Conservation (phyloP, 805 yeast genomes). For the Clavispora asparagi region DNA sequence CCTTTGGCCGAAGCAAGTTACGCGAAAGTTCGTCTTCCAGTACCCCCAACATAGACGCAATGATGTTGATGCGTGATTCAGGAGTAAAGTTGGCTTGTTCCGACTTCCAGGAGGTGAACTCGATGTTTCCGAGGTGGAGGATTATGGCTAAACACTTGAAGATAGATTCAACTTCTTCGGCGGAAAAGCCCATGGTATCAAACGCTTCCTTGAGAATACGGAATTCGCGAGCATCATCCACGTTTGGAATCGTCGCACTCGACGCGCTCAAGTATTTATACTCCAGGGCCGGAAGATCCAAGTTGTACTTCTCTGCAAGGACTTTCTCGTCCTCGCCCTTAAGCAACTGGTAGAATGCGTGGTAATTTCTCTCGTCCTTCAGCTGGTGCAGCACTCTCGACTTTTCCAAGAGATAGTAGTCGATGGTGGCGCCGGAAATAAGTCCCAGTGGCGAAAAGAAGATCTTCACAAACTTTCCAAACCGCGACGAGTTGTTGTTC, state of each 20-base stretch:
- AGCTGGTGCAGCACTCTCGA: slow-evolving; percentile 84
- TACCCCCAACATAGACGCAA: slow-evolving; percentile 65
- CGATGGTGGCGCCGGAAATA: slow-evolving; percentile 85
- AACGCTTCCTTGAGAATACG: slow-evolving; percentile 60
- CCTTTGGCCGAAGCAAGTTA: slow-evolving; percentile 70
- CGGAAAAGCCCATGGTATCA: slow-evolving; percentile 63
- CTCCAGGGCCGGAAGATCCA: slow-evolving; percentile 31
- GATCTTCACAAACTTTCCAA: slow-evolving; percentile 92
- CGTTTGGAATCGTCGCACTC: slow-evolving; percentile 56
- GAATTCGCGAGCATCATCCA: slow-evolving; percentile 73
- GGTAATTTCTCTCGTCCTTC: slow-evolving; percentile 80
- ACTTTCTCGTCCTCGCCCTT: slow-evolving; percentile 53
- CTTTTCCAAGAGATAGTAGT: slow-evolving; percentile 90
- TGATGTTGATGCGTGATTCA: slow-evolving; percentile 42
- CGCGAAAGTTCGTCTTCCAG: slow-evolving; percentile 44
- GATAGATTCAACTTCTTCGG: slow-evolving; percentile 50
- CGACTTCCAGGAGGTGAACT: slow-evolving; percentile 57
- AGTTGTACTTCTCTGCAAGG: slow-evolving; percentile 38
- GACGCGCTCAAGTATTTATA: slow-evolving; percentile 53
- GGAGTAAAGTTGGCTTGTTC: slow-evolving; percentile 73
- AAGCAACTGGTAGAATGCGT: slow-evolving; percentile 83
- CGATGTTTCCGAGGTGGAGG: slow-evolving; percentile 80
- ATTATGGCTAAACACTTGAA: slow-evolving; percentile 69
- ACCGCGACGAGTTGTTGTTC: slow-evolving; percentile 91
- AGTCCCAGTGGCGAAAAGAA: slow-evolving; percentile 60